These are phyloP conservation scores for Daldinia eschscholtzii DNA, from an alignment of 2,329 filamentous ascomycete genomes.

Conservation along the genomic window DNA sequence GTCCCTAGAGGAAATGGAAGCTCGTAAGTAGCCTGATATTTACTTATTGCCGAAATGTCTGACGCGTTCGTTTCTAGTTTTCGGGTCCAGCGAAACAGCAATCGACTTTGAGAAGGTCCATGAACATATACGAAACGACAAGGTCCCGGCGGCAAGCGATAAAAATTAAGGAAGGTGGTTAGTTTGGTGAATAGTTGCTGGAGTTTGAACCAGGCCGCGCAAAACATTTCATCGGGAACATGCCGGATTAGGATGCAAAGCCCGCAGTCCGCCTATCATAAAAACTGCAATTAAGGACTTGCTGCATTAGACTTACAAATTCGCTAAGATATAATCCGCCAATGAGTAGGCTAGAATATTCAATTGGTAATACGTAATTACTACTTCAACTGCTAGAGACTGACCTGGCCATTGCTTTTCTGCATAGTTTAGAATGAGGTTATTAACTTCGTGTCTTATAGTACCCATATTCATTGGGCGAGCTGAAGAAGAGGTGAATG, in stretches of 20 bases:
- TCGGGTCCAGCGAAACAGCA: slow-evolving; percentile 32
- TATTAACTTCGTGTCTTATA: background rate
- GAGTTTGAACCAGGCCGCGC: background rate
- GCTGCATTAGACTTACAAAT: background rate
- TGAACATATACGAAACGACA: slow-evolving; percentile 8
- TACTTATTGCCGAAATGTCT: background rate
- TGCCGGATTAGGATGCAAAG: background rate
- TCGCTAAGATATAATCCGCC: background rate
- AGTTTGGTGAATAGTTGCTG: background rate
- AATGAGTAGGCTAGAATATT: background rate
- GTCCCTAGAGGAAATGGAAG: slow-evolving; percentile 29
- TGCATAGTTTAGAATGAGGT: background rate
- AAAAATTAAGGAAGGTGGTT: slow-evolving; percentile 7
- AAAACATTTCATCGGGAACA: background rate
- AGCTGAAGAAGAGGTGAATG: background rate
- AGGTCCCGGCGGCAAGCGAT: background rate
- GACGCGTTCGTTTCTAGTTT: slow-evolving; percentile 18
- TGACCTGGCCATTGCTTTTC: background rate
- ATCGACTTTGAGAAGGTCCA: slow-evolving; percentile 41
- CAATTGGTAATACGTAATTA: background rate
- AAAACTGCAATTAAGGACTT: background rate
- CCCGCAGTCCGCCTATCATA: background rate
- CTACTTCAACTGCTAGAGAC: background rate
- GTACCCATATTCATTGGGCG: background rate
- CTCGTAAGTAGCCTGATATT: slow-evolving; percentile 14